Conservation (phyloP, 2,329 filamentous ascomycete species). For the Cylindrodendrum hubeiense region DNA sequence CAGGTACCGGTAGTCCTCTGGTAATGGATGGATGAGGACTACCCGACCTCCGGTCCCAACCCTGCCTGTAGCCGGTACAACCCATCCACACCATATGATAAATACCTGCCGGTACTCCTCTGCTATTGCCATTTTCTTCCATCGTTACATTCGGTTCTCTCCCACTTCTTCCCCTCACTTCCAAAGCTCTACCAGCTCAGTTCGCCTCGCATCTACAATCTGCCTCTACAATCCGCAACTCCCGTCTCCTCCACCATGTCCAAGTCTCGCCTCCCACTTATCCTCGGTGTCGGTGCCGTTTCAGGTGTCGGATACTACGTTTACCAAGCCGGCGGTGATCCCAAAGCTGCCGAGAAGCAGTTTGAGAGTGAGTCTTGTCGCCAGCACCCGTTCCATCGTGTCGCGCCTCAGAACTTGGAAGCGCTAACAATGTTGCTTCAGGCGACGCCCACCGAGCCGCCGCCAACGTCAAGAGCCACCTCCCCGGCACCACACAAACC, state of each 20-base stretch:
- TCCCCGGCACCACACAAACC: slow-evolving; percentile 69
- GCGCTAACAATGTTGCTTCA: slow-evolving; percentile 52
- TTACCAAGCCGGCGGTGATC: slow-evolving; percentile 85
- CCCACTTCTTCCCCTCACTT: slow-evolving; percentile 7
- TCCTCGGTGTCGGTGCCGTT: slow-evolving; percentile 72
- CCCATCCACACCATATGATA: slow-evolving; percentile 15
- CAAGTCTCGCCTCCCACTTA: slow-evolving; percentile 63
- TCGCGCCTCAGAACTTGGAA: not conserved
- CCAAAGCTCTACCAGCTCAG: too few species aligned
- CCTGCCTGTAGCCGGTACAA: slow-evolving; percentile 13
- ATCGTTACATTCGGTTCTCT: slow-evolving; percentile 15
- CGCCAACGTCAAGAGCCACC: slow-evolving; percentile 73
- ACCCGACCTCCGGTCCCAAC: slow-evolving; percentile 9
- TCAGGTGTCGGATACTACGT: slow-evolving; percentile 89
- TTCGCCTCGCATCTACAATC: not conserved
- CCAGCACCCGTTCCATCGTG: not conserved
- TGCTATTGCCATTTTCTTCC: not conserved
- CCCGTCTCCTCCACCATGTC: slow-evolving; percentile 34
- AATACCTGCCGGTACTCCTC: slow-evolving; percentile 24
- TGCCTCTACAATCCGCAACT: not conserved
- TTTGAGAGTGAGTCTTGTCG: slow-evolving; percentile 76
- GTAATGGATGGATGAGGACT: not conserved
- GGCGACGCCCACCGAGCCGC: slow-evolving; percentile 82
- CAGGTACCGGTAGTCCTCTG: not conserved
- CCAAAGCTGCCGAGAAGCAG: slow-evolving; percentile 87